Evolutionary conservation across 257 asterid species (phyloP), one percentile per base, ranked within the genome.

Genomic region (Solanum piurae): DNA sequence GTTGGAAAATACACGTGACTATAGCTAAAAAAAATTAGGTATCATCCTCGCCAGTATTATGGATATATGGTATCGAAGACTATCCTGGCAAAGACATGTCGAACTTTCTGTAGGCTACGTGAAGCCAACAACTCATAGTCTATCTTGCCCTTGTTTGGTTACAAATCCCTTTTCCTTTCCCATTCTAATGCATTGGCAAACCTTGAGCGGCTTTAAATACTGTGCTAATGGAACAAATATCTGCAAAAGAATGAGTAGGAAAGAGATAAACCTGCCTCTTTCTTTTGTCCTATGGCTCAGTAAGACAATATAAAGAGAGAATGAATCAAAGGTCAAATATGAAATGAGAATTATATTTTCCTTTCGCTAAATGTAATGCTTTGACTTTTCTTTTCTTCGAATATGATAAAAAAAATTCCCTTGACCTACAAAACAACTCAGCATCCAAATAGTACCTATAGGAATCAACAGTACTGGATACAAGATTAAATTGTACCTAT

Each of bases 11-110:
- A 40, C 8, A 40, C 60, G 4, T 1, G 23, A 76, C 9, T 38
- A 16, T 4, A 6, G 16, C 7, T 40, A n/a, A 84, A 55, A 84
- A 7, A 60, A 60, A 12, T 36, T 84, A 84, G 37, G 31, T 34
- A 84, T 12, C 49, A 84, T 84, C 86, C 37, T 60, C 25, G 9
- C 86, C 31, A 11, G 3, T n/a, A 55, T 40, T 84, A 12, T 84
- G 99, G 98, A 92, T 92, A 97, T 75, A 95, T 66, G 75, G 98
- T 94, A 88, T 97, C 99, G 77, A 97, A 95, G 62, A 97, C 95
- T 64, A 97, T 93, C 88, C 98, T 94, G 11, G 99, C 98, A 89
- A 97, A 97, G 44, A 92, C 93, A 89, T 95, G 98, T 29, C 98
- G 91, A 29, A 95, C 94, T 94, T 97, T 98, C 87, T 83, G 92